Evolutionary conservation across 805 yeast genomes (phyloP).

Genomic region (Wickerhamiella kazuoi): DNA sequence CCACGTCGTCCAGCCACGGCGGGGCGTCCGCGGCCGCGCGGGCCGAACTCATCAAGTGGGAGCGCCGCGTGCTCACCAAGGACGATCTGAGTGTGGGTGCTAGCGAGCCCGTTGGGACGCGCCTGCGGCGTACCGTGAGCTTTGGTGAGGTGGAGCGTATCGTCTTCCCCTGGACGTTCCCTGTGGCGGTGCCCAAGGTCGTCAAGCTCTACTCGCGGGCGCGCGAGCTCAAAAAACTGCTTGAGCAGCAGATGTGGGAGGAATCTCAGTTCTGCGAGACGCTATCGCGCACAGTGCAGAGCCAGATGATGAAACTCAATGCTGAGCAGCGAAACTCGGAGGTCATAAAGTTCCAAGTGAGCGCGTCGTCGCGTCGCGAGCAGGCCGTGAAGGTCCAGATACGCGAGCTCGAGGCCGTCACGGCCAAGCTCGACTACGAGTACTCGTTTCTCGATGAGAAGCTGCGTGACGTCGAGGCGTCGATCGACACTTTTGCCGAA

Average conservation of each 20-base stretch:
- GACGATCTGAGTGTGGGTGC: slow-evolving; percentile 1
- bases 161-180: slow-evolving; percentile 10
- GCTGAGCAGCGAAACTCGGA: slow-evolving; percentile 12
- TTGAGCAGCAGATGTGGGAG: slow-evolving; percentile 6
- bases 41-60: neutral
- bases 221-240: slow-evolving; percentile 6
- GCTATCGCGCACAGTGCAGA: slow-evolving; percentile 7
- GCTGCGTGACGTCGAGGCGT: slow-evolving; percentile 50
- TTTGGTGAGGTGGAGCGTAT: slow-evolving; percentile 8
- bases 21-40: neutral
- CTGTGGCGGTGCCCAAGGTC: slow-evolving; percentile 10
- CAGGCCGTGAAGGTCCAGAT: slow-evolving; percentile 18
- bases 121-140: slow-evolving; percentile 10
- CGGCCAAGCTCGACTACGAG: slow-evolving; percentile 46
- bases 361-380: slow-evolving; percentile 12
- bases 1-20: neutral
- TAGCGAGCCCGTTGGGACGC: neutral
- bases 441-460: slow-evolving; percentile 39
- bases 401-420: slow-evolving; percentile 37
- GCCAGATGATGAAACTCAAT: slow-evolving; percentile 10
- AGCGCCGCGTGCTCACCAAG: neutral
- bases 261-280: slow-evolving; percentile 4
- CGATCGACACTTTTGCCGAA: slow-evolving; percentile 29
- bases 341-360: slow-evolving; percentile 13
- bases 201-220: slow-evolving; percentile 9